phyloP scores from a whole-genome alignment of 1,139 yeast species.

The Hanseniaspora sp. region DNA sequence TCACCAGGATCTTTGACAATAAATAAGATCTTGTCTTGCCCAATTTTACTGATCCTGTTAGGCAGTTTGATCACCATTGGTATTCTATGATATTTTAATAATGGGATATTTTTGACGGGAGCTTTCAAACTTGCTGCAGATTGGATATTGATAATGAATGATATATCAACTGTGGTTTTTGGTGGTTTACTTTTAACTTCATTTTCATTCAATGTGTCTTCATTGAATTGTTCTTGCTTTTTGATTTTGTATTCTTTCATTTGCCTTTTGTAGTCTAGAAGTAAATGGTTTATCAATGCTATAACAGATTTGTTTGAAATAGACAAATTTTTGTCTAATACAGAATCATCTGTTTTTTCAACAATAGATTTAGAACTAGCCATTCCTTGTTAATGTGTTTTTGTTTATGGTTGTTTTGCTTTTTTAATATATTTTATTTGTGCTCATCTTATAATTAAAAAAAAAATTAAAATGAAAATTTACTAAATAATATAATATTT shows the following conservation, averaged over 20 bases:
- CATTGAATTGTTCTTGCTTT: not conserved
- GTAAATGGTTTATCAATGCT: slow-evolving; percentile 7
- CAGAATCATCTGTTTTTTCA: not conserved
- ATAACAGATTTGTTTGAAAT: slow-evolving; percentile 9
- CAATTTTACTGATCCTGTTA: slow-evolving; percentile 37
- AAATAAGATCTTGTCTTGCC: slow-evolving; percentile 42
- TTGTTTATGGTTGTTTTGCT: no score
- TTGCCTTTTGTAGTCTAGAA: slow-evolving; percentile 10
- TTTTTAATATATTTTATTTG: no score
- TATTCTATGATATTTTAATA: slow-evolving; percentile 36
- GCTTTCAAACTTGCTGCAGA: slow-evolving; percentile 34
- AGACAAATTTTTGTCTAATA: not conserved
- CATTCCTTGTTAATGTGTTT: no score
- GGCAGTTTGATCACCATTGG: slow-evolving; percentile 60
- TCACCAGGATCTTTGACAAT: slow-evolving; percentile 61
- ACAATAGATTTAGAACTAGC: not conserved
- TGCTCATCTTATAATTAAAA: no score
- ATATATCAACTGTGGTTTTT: slow-evolving; percentile 7
- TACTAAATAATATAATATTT: no score
- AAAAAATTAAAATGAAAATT: no score
- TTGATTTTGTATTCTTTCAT: not conserved
- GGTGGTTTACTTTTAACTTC: not conserved
- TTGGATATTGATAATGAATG: slow-evolving; percentile 12
- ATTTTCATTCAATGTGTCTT: not conserved
- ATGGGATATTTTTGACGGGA: slow-evolving; percentile 10